Evolutionary conservation across 2,329 filamentous ascomycete genomes (phyloP), one percentile per base, ranked within the genome.

Genomic region (Fusarium begoniae): DNA sequence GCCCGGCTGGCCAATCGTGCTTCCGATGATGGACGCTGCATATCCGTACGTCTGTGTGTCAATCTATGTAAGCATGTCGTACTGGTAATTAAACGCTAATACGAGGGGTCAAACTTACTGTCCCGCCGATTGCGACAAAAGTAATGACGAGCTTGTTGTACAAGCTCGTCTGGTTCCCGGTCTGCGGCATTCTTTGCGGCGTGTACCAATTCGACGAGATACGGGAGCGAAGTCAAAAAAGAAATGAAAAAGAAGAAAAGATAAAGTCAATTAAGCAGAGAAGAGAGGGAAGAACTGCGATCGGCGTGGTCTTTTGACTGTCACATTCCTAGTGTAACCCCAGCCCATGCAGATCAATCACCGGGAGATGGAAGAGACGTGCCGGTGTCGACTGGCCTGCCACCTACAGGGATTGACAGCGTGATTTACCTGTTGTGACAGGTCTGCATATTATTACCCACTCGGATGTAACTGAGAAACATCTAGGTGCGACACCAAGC

Each of bases 1-100:
- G 69, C 86, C 86, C 8, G 86, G 85, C 62, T 88, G 86, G 14
- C 87, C 87, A 59, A 88, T 87, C 22, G 86, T 88, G 63, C 84
- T 86, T 44, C 83, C 81, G 43, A 88, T 88, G 43, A 88, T 83
- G 4, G 86, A 87, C 14, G 86, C 82, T 59, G 83, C 84, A 71
- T 87, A 88, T 28, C 86, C 86, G 69, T 87, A 88, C 5, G 86
- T 87, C 85, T 86, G 61, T 4, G 44, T 26, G 38, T 22, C 10
- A 2, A 12, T 5, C 20, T 63, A 9, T 14, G 35, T 65, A 10
- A 72, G 63, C 3, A 54, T 32, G 13, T 14, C 8, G 8, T 41
- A 30, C 26, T 48, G 20, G 13, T 53, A 37, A 53, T 53, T 37
- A 53, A 53, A 37, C 32, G n/a, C 24, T 8, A 30, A 28, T 22